Evolutionary conservation across 2,329 filamentous ascomycete genomes (phyloP), one percentile per base, ranked within the genome.

Genomic region (Beauveria rudraprayagi): DNA sequence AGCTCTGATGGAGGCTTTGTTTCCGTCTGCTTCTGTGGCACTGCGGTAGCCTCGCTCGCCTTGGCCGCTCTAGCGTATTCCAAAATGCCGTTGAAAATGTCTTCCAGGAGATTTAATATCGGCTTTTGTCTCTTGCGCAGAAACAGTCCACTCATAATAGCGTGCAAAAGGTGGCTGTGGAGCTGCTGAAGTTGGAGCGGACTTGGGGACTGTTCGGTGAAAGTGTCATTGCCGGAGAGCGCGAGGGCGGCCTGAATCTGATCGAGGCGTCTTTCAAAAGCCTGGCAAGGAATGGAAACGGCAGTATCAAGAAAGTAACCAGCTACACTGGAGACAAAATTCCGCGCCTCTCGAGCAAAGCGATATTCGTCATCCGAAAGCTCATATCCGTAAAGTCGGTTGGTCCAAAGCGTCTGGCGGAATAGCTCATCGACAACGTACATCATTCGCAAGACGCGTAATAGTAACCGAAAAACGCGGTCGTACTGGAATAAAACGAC

Each of bases 221-320:
- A 53, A 5, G 48, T 16, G 22, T 50, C 55, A 24, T 16, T 22
- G 53, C 28, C 19, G 5, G 46, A 44, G 5, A 41, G 30, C 4
- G 65, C 60, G 7, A 66, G 53, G 16, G 62, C 56, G 14, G 63
- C 63, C 11, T 43, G 61, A 19, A 66, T 70, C 66, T 56, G 66
- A 56, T 78, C 61, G 0, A 97, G 77, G 65, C 85, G 88, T 0
- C 70, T 69, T 54, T 89, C 83, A 63, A 97, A 93, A 0, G 77
- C 76, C 24, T 76, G 76, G 92, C 93, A 97, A 0, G 87, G 85
- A 17, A 81, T 79, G 8, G 82, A 82, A 56, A 97, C 86, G 1
- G 88, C 92, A 0, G 85, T 83, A 62, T 93, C 90, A 64, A 95
- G 88, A 67, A 92, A 89, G 69, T 97, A 94, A 1, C 86, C 83